Percentiles rank a stretch among this genome's conserved stretches.
Evolutionary conservation across 352 stramenopile genomes (phyloP).

Genomic region (Globisporangium polare): DNA sequence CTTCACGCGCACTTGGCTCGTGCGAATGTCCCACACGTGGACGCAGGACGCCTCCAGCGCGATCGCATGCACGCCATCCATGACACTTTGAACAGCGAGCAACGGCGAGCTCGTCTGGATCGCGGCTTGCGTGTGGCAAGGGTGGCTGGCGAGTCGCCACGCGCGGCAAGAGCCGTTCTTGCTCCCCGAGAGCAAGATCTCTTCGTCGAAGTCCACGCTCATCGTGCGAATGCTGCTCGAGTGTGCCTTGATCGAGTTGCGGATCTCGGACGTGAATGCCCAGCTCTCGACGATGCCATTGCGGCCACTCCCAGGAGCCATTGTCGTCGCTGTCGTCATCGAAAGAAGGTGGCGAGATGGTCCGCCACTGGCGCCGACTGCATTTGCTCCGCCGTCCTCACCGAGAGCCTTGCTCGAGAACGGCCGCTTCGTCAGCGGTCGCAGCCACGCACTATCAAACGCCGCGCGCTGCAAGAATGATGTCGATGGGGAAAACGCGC

Average conservation of each 20-base stretch:
- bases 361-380: neutral
- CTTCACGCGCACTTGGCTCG: constrained; percentile 51
- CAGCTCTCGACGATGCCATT: constrained; percentile 20
- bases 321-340: neutral
- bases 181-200: constrained; percentile 61
- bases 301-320: neutral
- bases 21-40: constrained; percentile 67
- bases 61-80: constrained; percentile 30
- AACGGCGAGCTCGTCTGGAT: constrained; percentile 28
- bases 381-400: neutral
- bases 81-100: constrained; percentile 19
- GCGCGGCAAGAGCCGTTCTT: constrained; percentile 69
- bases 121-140: constrained; percentile 19
- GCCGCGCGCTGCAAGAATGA: constrained; percentile 4
- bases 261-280: constrained; percentile 40
- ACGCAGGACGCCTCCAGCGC: constrained; percentile 41
- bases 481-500: neutral
- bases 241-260: constrained; percentile 56
- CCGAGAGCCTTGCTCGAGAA: constrained; percentile 11
- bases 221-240: constrained; percentile 54
- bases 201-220: constrained; percentile 53
- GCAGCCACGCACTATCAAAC: constrained; percentile 27
- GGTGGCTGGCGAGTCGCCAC: constrained; percentile 60
- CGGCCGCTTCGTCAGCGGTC: constrained; percentile 18
- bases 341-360: neutral